phyloP scores from a whole-genome alignment of 1,139 yeast species.

The Yamadazyma buinensis region DNA sequence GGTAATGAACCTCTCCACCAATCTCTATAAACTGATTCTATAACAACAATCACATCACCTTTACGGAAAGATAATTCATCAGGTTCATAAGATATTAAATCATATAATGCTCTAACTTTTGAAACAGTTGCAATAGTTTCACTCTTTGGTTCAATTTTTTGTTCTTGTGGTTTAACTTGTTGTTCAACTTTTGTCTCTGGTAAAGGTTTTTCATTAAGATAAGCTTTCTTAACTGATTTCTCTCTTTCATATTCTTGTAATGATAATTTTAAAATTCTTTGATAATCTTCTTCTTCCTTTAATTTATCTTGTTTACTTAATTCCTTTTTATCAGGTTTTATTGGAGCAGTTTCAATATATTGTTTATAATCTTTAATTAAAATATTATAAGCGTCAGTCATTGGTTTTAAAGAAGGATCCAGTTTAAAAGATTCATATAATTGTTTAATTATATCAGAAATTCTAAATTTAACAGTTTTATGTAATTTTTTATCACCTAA shows the following conservation, averaged over 20 bases:
- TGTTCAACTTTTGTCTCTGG: conserved; percentile 22
- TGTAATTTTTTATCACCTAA: conserved; percentile 61
- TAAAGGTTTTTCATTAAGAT: conserved; percentile 28
- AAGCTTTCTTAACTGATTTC: conserved; percentile 26
- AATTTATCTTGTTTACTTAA: conserved; percentile 45
- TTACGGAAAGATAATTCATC: conserved; percentile 70
- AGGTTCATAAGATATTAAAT: conserved; percentile 65
- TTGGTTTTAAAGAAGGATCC: conserved; percentile 74
- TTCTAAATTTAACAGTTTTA: conserved; percentile 58
- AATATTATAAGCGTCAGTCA: conserved; percentile 57
- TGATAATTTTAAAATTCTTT: conserved; percentile 74
- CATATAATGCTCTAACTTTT: conserved; percentile 82
- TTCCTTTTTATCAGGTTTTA: conserved; percentile 58
- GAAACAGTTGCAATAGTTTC: conserved; percentile 48
- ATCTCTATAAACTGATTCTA: conserved; percentile 85
- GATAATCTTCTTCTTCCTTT: conserved; percentile 77
- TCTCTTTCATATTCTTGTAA: conserved; percentile 58
- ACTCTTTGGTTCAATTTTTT: neutral
- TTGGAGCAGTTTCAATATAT: conserved; percentile 35
- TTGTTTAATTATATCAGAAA: conserved; percentile 67
- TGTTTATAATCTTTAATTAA: conserved; percentile 42
- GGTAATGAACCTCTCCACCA: conserved; percentile 92
- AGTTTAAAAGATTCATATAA: conserved; percentile 52
- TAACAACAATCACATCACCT: conserved; percentile 77
- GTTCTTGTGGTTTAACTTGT: conserved; percentile 1